phyloP scores from a whole-genome alignment of 257 asterid species.

The Solanum gracilifrons region DNA sequence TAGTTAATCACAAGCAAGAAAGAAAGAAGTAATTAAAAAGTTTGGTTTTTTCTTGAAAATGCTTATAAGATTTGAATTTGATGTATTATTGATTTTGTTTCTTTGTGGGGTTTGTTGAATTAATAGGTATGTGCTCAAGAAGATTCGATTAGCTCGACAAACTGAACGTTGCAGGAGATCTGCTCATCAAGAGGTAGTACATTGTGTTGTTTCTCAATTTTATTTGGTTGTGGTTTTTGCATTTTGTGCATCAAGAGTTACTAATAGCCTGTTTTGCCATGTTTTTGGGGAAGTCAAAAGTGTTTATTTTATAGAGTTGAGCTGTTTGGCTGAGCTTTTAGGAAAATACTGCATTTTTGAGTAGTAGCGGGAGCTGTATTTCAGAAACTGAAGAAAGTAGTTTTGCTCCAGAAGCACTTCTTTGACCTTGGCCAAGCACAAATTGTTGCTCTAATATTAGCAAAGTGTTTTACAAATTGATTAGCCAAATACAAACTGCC shows the following conservation, averaged over 20 bases:
- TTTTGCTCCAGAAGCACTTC: background rate
- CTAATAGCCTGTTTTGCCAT: background rate
- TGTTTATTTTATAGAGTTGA: background rate
- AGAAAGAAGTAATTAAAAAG: constrained; percentile 49
- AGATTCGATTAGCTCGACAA: constrained; percentile 93
- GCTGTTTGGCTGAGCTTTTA: background rate
- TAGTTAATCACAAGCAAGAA: constrained; percentile 87
- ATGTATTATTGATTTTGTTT: background rate
- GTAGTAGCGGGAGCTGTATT: background rate
- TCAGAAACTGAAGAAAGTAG: background rate
- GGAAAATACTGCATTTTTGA: background rate
- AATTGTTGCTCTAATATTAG: background rate
- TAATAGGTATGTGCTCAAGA: constrained; percentile 84
- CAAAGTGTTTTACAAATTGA: background rate
- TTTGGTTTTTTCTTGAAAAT: background rate
- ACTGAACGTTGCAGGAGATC: constrained; percentile 99
- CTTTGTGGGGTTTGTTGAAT: constrained; percentile 9
- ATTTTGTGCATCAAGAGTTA: background rate
- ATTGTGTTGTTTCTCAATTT: background rate
- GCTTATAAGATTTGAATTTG: constrained; percentile 4
- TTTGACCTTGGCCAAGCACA: background rate
- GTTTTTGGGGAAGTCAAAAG: background rate
- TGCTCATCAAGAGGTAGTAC: constrained; percentile 98
- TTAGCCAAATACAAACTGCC: background rate
- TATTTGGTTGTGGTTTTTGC: background rate